Percentiles rank a stretch among this genome's conserved stretches.
phyloP scores from a whole-genome alignment of 208 protist species.

The Leptomonas seymouri region DNA sequence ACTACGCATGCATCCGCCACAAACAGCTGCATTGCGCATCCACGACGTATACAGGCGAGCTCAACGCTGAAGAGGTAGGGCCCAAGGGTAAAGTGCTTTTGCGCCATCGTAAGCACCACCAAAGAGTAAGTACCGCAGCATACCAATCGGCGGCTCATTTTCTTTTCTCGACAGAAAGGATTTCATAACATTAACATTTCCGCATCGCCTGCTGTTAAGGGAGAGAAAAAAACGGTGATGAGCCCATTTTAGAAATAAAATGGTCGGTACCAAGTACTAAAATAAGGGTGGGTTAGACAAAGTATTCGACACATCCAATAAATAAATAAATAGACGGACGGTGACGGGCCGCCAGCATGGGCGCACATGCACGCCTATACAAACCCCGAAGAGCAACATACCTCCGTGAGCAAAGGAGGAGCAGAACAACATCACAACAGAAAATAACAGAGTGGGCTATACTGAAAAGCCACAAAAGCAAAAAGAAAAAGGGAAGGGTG shows the following conservation, averaged over 20 bases:
- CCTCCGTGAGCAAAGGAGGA: background rate
- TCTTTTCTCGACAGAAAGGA: too few relatives aligned
- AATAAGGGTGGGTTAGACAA: background rate
- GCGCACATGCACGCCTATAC: background rate
- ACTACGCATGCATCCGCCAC: too few relatives aligned
- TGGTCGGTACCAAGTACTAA: background rate
- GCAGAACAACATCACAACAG: background rate
- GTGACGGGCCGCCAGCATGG: background rate
- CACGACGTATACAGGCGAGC: too few relatives aligned
- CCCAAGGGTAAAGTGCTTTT: too few relatives aligned
- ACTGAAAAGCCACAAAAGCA: constrained; percentile 6
- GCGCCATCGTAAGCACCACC: too few relatives aligned
- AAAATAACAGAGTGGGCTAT: background rate
- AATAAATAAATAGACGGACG: constrained; percentile 10
- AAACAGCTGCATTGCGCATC: too few relatives aligned
- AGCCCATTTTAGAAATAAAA: background rate
- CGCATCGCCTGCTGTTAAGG: background rate
- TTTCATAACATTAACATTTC: background rate
- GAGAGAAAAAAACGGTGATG: constrained; percentile 1
- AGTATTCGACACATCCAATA: too few relatives aligned
- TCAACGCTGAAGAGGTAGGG: too few relatives aligned
- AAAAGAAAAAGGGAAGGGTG: constrained; percentile 5
- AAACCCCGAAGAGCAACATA: background rate
- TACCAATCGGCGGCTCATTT: too few relatives aligned
- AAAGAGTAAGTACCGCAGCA: too few relatives aligned